These are phyloP conservation scores for Aspergillus awamori DNA, from an alignment of 2,329 filamentous ascomycete genomes.

Conservation along the genomic window DNA sequence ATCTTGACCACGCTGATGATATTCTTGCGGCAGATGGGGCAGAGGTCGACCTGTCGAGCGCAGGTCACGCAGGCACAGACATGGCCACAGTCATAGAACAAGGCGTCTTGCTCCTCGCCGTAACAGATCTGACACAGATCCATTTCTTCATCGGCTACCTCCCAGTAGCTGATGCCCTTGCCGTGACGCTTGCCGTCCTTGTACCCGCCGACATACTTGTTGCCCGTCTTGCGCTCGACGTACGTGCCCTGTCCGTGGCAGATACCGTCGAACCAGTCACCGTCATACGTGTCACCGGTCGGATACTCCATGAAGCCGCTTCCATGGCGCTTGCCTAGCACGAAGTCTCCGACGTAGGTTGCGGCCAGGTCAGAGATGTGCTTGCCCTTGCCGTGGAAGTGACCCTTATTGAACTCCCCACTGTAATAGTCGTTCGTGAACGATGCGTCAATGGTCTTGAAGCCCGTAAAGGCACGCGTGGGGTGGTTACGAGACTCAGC, in stretches of 20 bases:
- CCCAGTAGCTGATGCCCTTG: slow-evolving; percentile 64
- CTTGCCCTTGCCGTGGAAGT: slow-evolving; percentile 58
- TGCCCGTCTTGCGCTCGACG: slow-evolving; percentile 59
- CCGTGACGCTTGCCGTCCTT: slow-evolving; percentile 63
- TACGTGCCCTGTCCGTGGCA: slow-evolving; percentile 61
- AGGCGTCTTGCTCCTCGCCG: slow-evolving; percentile 60
- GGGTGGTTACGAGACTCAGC: slow-evolving; percentile 51
- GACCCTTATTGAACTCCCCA: slow-evolving; percentile 54
- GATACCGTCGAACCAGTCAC: slow-evolving; percentile 50
- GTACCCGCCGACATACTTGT: slow-evolving; percentile 65
- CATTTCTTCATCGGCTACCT: slow-evolving; percentile 63
- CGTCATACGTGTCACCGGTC: slow-evolving; percentile 53
- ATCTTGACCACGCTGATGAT: slow-evolving; percentile 62
- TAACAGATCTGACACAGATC: slow-evolving; percentile 65
- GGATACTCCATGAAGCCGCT: slow-evolving; percentile 61
- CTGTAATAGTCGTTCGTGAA: slow-evolving; percentile 61
- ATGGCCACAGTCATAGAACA: slow-evolving; percentile 67
- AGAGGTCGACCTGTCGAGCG: slow-evolving; percentile 60
- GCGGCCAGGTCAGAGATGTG: slow-evolving; percentile 58
- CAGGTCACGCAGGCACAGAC: slow-evolving; percentile 64
- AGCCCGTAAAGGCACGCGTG: slow-evolving; percentile 47
- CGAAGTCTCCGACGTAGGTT: slow-evolving; percentile 59
- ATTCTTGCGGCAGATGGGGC: slow-evolving; percentile 63
- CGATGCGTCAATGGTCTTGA: slow-evolving; percentile 54
- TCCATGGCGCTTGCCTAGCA: slow-evolving; percentile 57